phyloP scores from a whole-genome alignment of 805 yeast genomes.

The Wickerhamiella spandovensis region DNA sequence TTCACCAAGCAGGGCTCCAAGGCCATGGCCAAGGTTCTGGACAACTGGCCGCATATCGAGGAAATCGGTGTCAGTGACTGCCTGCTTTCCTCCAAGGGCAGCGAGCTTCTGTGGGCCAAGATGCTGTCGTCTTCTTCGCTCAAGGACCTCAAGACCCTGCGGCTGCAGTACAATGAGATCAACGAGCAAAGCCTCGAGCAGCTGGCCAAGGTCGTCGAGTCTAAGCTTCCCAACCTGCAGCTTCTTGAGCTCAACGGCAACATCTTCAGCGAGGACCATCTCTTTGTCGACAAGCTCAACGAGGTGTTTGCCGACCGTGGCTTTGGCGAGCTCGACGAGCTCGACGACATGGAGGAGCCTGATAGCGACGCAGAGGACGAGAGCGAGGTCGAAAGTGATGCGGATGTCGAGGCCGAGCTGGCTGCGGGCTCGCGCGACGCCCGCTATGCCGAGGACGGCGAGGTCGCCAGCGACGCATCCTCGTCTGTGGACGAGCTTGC shows the following conservation, averaged over 20 bases:
- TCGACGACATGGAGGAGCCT: slow-evolving; percentile 88
- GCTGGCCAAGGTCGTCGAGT: slow-evolving; percentile 41
- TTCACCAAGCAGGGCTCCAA: slow-evolving; percentile 58
- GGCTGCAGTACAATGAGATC: slow-evolving; percentile 81
- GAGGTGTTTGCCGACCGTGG: slow-evolving; percentile 60
- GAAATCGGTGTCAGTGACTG: slow-evolving; percentile 88
- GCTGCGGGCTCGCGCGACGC: slow-evolving; percentile 30
- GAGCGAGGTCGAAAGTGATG: slow-evolving; percentile 48
- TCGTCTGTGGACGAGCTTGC: slow-evolving; percentile 44
- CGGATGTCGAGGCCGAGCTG: slow-evolving; percentile 30
- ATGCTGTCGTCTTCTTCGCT: slow-evolving; percentile 15
- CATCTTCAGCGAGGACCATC: slow-evolving; percentile 79
- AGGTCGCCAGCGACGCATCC: slow-evolving; percentile 28
- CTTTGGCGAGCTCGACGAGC: slow-evolving; percentile 74
- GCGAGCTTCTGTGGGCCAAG: slow-evolving; percentile 35
- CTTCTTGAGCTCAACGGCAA: slow-evolving; percentile 84
- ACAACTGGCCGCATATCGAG: slow-evolving; percentile 49
- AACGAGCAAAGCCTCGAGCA: slow-evolving; percentile 47
- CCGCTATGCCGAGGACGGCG: slow-evolving; percentile 28
- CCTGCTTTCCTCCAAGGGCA: slow-evolving; percentile 68
- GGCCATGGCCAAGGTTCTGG: slow-evolving; percentile 48
- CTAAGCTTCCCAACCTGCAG: slow-evolving; percentile 46
- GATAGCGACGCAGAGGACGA: slow-evolving; percentile 58
- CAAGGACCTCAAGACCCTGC: slow-evolving; percentile 41
- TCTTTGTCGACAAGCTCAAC: slow-evolving; percentile 44